phyloP scores from a whole-genome alignment of 2,329 filamentous ascomycete genomes.

The Aspergillus pseudoviridinutans region DNA sequence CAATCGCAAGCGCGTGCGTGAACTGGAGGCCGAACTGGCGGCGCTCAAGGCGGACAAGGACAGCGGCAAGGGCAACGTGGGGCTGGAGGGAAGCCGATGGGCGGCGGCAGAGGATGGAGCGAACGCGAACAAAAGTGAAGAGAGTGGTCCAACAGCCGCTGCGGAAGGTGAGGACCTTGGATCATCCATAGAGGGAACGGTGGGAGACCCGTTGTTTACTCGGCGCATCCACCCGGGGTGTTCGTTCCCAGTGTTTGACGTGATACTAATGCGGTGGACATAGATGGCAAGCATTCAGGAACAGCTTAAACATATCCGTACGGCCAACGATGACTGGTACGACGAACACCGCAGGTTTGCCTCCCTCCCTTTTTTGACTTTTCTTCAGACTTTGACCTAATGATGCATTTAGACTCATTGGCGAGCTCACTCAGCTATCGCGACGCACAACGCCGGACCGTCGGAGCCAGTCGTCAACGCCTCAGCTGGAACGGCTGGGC shows the following conservation, averaged over 20 bases:
- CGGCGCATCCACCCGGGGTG: constrained; percentile 9
- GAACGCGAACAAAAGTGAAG: constrained; percentile 26
- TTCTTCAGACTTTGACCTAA: constrained; percentile 3
- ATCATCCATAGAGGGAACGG: constrained; percentile 47
- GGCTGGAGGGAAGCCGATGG: constrained; percentile 41
- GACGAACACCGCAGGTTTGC: constrained; percentile 41
- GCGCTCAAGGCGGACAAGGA: constrained; percentile 32
- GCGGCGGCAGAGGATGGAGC: constrained; percentile 28
- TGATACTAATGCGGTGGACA: not conserved
- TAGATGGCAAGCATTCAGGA: constrained; percentile 48
- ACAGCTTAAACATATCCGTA: constrained; percentile 44
- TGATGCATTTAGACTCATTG: constrained; percentile 31
- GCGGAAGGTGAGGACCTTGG: constrained; percentile 46
- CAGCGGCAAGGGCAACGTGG: constrained; percentile 25
- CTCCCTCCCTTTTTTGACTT: not conserved
- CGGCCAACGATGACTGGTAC: constrained; percentile 43
- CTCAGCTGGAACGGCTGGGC: constrained; percentile 20
- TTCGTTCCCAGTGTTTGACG: constrained; percentile 22
- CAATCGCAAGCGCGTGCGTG: constrained; percentile 35
- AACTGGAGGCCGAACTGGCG: constrained; percentile 37
- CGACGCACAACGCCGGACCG: constrained; percentile 26
- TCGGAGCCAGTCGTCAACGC: constrained; percentile 27
- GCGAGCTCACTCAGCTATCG: constrained; percentile 35
- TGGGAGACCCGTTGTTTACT: constrained; percentile 41
- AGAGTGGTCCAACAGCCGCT: constrained; percentile 32